Percentiles rank a stretch among this genome's conserved stretches.
phyloP scores from a whole-genome alignment of 768 basidiomycete species.

The Lactarius psammicola region DNA sequence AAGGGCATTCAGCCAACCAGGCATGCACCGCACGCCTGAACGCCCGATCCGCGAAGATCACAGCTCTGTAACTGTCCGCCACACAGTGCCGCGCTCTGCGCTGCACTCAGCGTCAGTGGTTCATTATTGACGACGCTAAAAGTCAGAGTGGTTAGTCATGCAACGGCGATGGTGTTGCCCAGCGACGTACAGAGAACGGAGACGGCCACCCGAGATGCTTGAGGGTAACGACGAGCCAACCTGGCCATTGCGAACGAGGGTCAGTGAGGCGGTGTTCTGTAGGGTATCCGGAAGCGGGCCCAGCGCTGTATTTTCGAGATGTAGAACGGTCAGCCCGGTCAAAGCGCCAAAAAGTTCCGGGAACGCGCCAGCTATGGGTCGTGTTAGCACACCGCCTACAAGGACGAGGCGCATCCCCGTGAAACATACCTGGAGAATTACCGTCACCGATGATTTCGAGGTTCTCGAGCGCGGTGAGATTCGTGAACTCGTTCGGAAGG shows the following conservation, averaged over 20 bases:
- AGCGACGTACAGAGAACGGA: conserved; percentile 42
- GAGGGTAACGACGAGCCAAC: conserved; percentile 42
- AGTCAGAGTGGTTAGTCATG: neutral
- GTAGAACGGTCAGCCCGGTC: conserved; percentile 40
- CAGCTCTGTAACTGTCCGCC: conserved; percentile 21
- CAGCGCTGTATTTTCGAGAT: conserved; percentile 44
- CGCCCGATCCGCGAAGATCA: conserved; percentile 28
- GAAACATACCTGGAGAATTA: conserved; percentile 41
- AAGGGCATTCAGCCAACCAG: conserved; percentile 24
- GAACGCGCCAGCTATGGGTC: conserved; percentile 40
- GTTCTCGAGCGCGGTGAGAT: conserved; percentile 40
- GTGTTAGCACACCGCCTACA: conserved; percentile 8
- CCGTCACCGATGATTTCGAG: conserved; percentile 44
- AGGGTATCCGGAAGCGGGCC: conserved; percentile 38
- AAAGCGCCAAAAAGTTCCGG: conserved; percentile 41
- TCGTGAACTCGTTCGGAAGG: conserved; percentile 43
- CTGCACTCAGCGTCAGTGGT: conserved; percentile 19
- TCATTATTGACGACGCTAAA: conserved; percentile 27
- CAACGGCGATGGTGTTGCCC: neutral
- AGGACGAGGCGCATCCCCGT: neutral
- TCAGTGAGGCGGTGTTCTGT: conserved; percentile 38
- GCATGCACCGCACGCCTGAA: conserved; percentile 26
- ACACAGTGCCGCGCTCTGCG: conserved; percentile 25
- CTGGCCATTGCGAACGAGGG: conserved; percentile 42
- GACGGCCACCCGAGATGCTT: conserved; percentile 35